Evolutionary conservation across 2,329 filamentous ascomycete species (phyloP), one percentile per base, ranked within the genome.

Genomic region (Pseudofabraea citricarpa): DNA sequence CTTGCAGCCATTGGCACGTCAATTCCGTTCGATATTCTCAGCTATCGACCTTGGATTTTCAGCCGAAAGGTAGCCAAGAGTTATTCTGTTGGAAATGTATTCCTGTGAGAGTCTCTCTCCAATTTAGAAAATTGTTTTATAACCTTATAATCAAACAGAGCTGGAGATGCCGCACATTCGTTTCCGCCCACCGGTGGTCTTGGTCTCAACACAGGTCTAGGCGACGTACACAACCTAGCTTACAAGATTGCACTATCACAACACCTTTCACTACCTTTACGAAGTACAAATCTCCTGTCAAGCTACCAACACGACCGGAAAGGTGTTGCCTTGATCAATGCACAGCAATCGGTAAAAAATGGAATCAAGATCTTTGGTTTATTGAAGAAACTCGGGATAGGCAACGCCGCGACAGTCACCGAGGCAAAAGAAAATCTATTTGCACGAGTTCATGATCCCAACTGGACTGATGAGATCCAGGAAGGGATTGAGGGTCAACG

Each of bases 341-440:
- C 67, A 0, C 51, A 58, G 3, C 68, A 71, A 42, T 69, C 66
- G 43, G 62, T 71, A 27, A 68, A 69, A 41, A 71, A 71, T 19
- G 68, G 68, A 2, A 57, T 62, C 32, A 55, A 66, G 32, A 70
- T 71, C 5, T 71, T 71, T 32, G 56, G 53, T 0, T 59, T 71
- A 1, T 51, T 70, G 13, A 67, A 68, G 32, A 57, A 58, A 0
- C 42, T 70, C 1, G 65, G 66, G 0, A 63, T 63, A 0, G 63
- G 65, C 4, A 60, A 56, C 5, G 52, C 50, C 12, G 54, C 56
- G 1, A 50, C 59, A 18, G 26, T 60, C 1, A 53, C 60, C 33
- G 49, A 59, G 22, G 55, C 61, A 5, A 52, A 62, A 29, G 46
- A 47, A 23, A 64, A 60, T 36, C 54, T 67, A 13, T 52, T 55